Percentiles rank a stretch among this genome's conserved stretches.
Conservation (phyloP, 1,139 yeast species). For the Hyphopichia wangnamkhiaoensis region DNA sequence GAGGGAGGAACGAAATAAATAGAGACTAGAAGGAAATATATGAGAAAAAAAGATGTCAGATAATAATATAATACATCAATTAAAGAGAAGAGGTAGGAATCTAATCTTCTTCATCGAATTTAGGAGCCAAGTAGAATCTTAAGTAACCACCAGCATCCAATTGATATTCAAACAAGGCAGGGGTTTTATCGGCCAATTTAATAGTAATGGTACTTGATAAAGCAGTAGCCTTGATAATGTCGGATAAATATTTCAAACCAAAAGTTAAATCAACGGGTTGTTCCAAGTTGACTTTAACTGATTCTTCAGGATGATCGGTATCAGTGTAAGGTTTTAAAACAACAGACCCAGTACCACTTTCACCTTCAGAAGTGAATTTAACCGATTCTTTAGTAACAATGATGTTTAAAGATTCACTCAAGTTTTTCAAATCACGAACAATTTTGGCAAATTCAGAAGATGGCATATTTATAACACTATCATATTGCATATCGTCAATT, state of each 20-base stretch:
- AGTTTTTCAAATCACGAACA: conserved; percentile 81
- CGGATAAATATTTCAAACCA: conserved; percentile 86
- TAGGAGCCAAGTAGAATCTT: conserved; percentile 96
- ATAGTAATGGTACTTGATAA: conserved; percentile 76
- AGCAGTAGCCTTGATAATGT: conserved; percentile 88
- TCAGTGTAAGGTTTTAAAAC: conserved; percentile 83
- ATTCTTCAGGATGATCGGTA: conserved; percentile 75
- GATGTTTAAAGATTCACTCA: conserved; percentile 85
- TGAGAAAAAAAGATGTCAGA: not conserved
- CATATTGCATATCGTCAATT: conserved; percentile 92
- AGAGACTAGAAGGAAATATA: not conserved
- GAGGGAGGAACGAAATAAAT: too few relatives aligned
- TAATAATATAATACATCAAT: not conserved
- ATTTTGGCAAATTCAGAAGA: conserved; percentile 85
- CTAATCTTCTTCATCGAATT: conserved; percentile 86
- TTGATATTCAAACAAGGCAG: conserved; percentile 91
- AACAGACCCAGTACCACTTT: conserved; percentile 85
- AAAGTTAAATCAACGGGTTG: conserved; percentile 89
- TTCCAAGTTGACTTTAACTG: conserved; percentile 74
- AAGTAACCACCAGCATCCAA: conserved; percentile 86
- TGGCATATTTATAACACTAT: conserved; percentile 85
- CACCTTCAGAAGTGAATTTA: conserved; percentile 89
- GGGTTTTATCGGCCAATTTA: conserved; percentile 87
- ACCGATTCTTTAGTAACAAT: conserved; percentile 91
- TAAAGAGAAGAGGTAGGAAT: conserved; percentile 1